These are phyloP conservation scores for Clitopilus hobsonii DNA, from an alignment of 768 basidiomycete species.

Conservation along the genomic window DNA sequence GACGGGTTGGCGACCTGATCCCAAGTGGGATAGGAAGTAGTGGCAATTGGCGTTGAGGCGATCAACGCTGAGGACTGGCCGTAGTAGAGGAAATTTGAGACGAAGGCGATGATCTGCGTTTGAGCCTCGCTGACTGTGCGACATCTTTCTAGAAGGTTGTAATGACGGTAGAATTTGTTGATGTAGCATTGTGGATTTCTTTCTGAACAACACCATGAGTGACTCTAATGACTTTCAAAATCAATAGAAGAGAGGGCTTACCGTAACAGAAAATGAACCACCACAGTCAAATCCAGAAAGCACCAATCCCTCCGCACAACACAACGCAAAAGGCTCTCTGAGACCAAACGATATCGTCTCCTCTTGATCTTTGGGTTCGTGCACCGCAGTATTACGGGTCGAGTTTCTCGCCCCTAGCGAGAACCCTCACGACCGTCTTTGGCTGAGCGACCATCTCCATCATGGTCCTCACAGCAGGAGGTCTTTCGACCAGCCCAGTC, in stretches of 20 bases:
- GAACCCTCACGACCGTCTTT: conserved; percentile 70
- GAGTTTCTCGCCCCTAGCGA: conserved; percentile 82
- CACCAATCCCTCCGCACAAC: neutral
- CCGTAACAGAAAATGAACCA: neutral
- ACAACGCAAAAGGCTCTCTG: neutral
- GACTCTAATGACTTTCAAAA: neutral
- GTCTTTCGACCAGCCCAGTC: conserved; percentile 65
- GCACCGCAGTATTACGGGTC: conserved; percentile 33
- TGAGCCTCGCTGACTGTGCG: neutral
- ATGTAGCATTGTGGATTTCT: neutral
- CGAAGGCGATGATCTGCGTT: neutral
- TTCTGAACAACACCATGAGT: no score
- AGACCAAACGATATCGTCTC: neutral
- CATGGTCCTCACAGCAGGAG: conserved; percentile 76
- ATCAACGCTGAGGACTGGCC: no score
- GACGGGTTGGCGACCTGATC: neutral
- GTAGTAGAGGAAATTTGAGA: neutral
- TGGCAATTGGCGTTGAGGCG: no score
- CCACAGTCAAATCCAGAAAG: neutral
- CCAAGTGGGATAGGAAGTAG: neutral
- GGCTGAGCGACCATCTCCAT: conserved; percentile 74
- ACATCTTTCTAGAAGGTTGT: neutral
- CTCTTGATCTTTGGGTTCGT: neutral
- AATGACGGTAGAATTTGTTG: conserved; percentile 1
- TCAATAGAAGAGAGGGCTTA: neutral